Conservation (phyloP, 768 basidiomycete genomes). For the Leccinum arenicola region DNA sequence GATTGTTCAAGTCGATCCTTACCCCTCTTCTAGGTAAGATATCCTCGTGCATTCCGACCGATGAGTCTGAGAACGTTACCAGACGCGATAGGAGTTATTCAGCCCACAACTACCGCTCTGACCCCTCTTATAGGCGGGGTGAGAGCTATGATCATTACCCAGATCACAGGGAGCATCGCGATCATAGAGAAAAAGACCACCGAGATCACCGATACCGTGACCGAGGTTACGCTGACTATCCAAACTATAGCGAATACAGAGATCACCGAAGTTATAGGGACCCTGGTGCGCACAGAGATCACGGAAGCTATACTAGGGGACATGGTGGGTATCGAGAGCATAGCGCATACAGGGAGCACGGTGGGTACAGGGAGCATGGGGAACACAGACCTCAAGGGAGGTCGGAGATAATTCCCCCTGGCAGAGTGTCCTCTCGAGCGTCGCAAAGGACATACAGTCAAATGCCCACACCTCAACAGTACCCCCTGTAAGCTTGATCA, state of each 20-base stretch:
- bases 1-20: slow-evolving; percentile 23
- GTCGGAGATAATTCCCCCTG: slow-evolving; percentile 16
- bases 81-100: slow-evolving; percentile 27
- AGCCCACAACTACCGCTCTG: slow-evolving; percentile 21
- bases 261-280: slow-evolving; percentile 13
- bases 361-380: slow-evolving; percentile 15
- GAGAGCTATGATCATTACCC: slow-evolving; percentile 17
- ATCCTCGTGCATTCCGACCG: background rate
- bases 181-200: slow-evolving; percentile 19
- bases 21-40: slow-evolving; percentile 24
- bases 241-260: slow-evolving; percentile 15
- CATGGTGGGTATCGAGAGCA: slow-evolving; percentile 17
- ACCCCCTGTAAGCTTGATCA: slow-evolving; percentile 17
- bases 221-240: slow-evolving; percentile 17
- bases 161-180: slow-evolving; percentile 22
- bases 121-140: slow-evolving; percentile 23
- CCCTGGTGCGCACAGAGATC: slow-evolving; percentile 5
- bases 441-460: slow-evolving; percentile 28
- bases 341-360: slow-evolving; percentile 8
- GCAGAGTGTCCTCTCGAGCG: slow-evolving; percentile 25
- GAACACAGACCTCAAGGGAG: slow-evolving; percentile 12
- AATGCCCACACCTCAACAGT: slow-evolving; percentile 13
- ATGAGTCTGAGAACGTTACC: slow-evolving; percentile 7
- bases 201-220: slow-evolving; percentile 23
- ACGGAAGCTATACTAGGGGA: slow-evolving; percentile 8